Conservation (phyloP, 306 rosid species). For the Cucurbita ficifolia region DNA sequence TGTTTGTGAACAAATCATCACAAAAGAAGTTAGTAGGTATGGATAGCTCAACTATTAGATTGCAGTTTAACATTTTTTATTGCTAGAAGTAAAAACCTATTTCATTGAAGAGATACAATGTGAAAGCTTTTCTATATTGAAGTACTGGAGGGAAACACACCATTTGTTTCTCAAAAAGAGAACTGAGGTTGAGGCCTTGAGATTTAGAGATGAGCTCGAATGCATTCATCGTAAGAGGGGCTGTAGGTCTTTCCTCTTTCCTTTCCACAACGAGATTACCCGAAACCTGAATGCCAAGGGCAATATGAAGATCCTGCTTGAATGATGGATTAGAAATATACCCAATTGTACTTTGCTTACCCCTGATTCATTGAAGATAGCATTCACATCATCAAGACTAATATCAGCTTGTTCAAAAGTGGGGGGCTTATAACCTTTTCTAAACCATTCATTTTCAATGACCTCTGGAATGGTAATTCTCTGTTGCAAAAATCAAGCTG, state of each 20-base stretch:
- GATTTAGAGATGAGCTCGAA: conserved; percentile 93
- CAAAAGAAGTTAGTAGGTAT: neutral
- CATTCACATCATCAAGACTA: conserved; percentile 65
- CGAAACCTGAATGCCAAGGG: conserved; percentile 31
- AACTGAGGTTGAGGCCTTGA: conserved; percentile 80
- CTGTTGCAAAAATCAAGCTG: conserved; percentile 31
- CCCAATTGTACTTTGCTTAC: conserved; percentile 24
- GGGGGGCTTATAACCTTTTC: conserved; percentile 82
- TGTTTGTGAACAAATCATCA: neutral
- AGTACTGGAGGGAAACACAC: conserved; percentile 21
- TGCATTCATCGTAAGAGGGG: conserved; percentile 84
- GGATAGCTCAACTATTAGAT: neutral
- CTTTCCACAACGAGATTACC: conserved; percentile 61
- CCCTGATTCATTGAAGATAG: conserved; percentile 44
- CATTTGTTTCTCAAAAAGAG: conserved; percentile 91
- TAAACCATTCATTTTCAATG: conserved; percentile 91
- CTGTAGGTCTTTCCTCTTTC: conserved; percentile 38
- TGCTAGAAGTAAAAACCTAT: neutral
- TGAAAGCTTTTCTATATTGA: neutral
- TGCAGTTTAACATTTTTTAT: neutral
- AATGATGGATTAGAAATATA: neutral
- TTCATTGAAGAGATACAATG: neutral
- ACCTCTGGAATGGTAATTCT: conserved; percentile 68
- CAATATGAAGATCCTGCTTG: neutral
- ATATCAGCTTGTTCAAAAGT: conserved; percentile 69